A percentile compares a stretch with the other conserved stretches of the same genome.
Conservation (phyloP, 2,329 filamentous ascomycete genomes). For the Colletotrichum eremochloae region DNA sequence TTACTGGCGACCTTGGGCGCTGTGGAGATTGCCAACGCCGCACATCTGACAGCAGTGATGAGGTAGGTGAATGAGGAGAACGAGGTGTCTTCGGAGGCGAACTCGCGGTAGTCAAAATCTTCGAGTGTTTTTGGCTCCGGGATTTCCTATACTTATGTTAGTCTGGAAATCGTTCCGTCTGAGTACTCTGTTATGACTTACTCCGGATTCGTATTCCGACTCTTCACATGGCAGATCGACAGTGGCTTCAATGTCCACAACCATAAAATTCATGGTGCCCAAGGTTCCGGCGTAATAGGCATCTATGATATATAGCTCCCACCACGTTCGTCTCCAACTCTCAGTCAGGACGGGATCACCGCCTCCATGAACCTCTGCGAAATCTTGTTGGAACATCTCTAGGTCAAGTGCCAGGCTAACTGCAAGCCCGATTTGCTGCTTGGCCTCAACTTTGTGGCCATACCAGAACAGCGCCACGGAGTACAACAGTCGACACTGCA, state of each 20-base stretch:
- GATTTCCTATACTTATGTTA: constrained; percentile 50
- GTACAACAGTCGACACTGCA: constrained; percentile 54
- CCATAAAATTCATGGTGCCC: constrained; percentile 47
- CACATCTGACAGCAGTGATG: constrained; percentile 70
- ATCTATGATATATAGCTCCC: constrained; percentile 75
- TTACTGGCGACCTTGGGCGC: constrained; percentile 42
- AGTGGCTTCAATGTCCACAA: constrained; percentile 60
- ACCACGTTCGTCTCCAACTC: constrained; percentile 78
- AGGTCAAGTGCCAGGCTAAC: constrained; percentile 71
- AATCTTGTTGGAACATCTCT: constrained; percentile 69
- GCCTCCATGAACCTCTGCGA: constrained; percentile 61
- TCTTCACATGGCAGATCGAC: constrained; percentile 76
- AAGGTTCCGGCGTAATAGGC: constrained; percentile 56
- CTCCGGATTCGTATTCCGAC: constrained; percentile 61
- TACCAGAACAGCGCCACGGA: constrained; percentile 54
- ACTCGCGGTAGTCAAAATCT: constrained; percentile 73
- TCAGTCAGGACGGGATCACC: constrained; percentile 66
- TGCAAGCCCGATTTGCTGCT: constrained; percentile 59
- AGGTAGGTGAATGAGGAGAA: constrained; percentile 78
- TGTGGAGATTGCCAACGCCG: constrained; percentile 46
- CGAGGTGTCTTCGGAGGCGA: constrained; percentile 63
- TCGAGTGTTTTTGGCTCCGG: constrained; percentile 63
- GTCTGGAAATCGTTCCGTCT: neutral
- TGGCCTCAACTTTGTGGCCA: constrained; percentile 45
- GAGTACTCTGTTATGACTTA: constrained; percentile 46